phyloP scores from a whole-genome alignment of 2,329 filamentous ascomycete genomes.

The Stemphylium vesicarium region DNA sequence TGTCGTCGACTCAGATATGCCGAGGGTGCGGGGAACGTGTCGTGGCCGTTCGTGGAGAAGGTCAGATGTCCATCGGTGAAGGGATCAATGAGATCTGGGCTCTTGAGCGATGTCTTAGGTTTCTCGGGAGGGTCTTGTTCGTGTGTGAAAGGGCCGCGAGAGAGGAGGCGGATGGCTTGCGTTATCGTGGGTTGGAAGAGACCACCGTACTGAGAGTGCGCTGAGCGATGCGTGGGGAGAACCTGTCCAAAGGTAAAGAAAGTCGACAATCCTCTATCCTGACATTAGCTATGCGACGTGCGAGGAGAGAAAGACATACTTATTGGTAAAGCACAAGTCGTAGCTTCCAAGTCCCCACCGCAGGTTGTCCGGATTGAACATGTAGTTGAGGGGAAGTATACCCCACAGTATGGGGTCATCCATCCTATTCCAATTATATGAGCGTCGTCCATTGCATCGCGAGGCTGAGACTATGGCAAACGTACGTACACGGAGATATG shows the following conservation, averaged over 20 bases:
- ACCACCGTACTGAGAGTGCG: conserved; percentile 80
- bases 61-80: conserved; percentile 61
- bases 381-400: conserved; percentile 76
- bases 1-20: conserved; percentile 72
- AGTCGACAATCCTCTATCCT: conserved; percentile 65
- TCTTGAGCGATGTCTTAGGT: conserved; percentile 31
- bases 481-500: conserved; percentile 83
- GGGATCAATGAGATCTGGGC: conserved; percentile 56
- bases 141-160: conserved; percentile 59
- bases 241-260: conserved; percentile 94
- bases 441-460: conserved; percentile 18
- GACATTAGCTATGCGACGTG: conserved; percentile 19
- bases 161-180: conserved; percentile 84
- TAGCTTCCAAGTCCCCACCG: conserved; percentile 92
- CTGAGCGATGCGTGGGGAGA: conserved; percentile 82
- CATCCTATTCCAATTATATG: conserved; percentile 62
- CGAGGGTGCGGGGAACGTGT: conserved; percentile 74
- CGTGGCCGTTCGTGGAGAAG: conserved; percentile 71
- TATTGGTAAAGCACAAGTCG: conserved; percentile 92
- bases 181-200: conserved; percentile 88
- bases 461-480: conserved; percentile 21
- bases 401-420: conserved; percentile 97
- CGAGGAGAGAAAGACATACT: conserved; percentile 57
- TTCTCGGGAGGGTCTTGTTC: conserved; percentile 34
- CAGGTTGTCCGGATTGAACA: conserved; percentile 74